These are phyloP conservation scores for Hydnum rufescens DNA, from an alignment of 768 basidiomycete genomes.

Conservation along the genomic window DNA sequence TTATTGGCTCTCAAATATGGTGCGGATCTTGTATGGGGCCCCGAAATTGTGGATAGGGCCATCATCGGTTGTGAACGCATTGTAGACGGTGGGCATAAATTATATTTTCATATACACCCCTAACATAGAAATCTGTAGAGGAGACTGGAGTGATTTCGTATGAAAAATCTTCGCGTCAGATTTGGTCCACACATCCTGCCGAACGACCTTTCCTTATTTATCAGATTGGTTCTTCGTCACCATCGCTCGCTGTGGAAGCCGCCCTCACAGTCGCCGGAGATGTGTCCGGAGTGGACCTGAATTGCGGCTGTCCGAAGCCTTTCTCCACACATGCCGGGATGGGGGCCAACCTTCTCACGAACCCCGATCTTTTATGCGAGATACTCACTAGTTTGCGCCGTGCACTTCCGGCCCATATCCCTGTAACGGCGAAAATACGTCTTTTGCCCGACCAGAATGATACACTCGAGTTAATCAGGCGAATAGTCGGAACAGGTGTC, in stretches of 20 bases:
- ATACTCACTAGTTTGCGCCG: constrained; percentile 65
- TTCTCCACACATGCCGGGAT: constrained; percentile 89
- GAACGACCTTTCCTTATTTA: constrained; percentile 91
- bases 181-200: constrained; percentile 83
- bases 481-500: constrained; percentile 74
- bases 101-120: background rate
- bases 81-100: constrained; percentile 54
- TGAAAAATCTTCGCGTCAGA: constrained; percentile 51
- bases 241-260: constrained; percentile 80
- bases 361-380: constrained; percentile 74
- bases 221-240: constrained; percentile 84
- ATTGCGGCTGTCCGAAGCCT: constrained; percentile 94
- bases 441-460: constrained; percentile 71
- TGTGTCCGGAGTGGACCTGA: constrained; percentile 86
- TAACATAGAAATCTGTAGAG: constrained; percentile 26
- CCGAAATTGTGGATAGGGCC: constrained; percentile 92
- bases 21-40: constrained; percentile 87
- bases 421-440: constrained; percentile 88
- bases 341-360: constrained; percentile 88
- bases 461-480: constrained; percentile 73
- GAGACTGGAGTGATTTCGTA: constrained; percentile 74
- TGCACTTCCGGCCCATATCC: constrained; percentile 54
- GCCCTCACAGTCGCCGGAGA: constrained; percentile 73
- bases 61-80: constrained; percentile 66
- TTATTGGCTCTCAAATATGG: constrained; percentile 81